These are phyloP conservation scores for Bryum argenteum DNA, from an alignment of 225 moss, liverwort and hornwort species.

Conservation along the genomic window DNA sequence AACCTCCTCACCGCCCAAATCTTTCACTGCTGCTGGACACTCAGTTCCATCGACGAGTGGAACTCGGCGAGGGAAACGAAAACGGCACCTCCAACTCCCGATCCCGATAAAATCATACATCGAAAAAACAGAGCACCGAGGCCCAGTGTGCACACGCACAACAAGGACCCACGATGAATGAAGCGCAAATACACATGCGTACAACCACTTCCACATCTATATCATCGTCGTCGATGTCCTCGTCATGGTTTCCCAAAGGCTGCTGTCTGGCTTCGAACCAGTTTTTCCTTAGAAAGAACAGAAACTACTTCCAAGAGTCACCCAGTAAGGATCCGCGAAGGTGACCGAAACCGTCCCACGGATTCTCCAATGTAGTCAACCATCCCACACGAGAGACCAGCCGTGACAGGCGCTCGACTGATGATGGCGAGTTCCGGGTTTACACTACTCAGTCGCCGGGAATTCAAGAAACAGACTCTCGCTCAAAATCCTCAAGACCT, in stretches of 20 bases:
- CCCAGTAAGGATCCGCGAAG: slow-evolving; percentile 23
- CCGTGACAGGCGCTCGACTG: too few relatives aligned
- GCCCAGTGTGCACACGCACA: not conserved
- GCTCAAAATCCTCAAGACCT: too few relatives aligned
- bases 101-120: not conserved
- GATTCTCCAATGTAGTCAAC: not conserved
- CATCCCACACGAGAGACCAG: not conserved
- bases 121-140: not conserved
- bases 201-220: not conserved
- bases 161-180: slow-evolving; percentile 12
- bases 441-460: too few relatives aligned
- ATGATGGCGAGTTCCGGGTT: not conserved
- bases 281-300: slow-evolving; percentile 3
- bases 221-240: slow-evolving; percentile 21
- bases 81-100: slow-evolving; percentile 8
- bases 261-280: slow-evolving; percentile 15
- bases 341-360: slow-evolving; percentile 2
- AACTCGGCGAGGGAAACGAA: not conserved
- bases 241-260: slow-evolving; percentile 23
- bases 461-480: too few relatives aligned
- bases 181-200: not conserved
- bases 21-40: slow-evolving; percentile 8
- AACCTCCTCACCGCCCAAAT: slow-evolving; percentile 10
- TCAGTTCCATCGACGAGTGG: slow-evolving; percentile 19
- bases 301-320: slow-evolving; percentile 14